Conservation (phyloP, 2,329 filamentous ascomycete genomes). For the Aspergillus ruber region DNA sequence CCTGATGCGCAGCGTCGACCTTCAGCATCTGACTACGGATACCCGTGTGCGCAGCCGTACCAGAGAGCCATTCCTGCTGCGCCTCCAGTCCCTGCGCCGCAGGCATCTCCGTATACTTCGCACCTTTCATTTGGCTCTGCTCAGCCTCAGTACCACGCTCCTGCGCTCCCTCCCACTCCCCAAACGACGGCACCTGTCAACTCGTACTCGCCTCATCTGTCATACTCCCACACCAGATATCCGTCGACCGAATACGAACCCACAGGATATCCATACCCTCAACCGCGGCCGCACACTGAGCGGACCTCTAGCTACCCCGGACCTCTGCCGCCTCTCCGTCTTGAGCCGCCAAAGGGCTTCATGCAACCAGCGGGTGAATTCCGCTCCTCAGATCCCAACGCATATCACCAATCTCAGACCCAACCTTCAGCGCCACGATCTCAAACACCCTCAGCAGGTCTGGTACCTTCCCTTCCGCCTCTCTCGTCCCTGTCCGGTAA, state of each 20-base stretch:
- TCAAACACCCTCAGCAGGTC: constrained; percentile 25
- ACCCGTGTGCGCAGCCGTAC: constrained; percentile 26
- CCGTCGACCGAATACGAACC: constrained; percentile 30
- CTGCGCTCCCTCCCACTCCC: constrained; percentile 37
- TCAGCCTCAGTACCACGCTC: constrained; percentile 37
- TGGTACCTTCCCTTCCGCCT: constrained; percentile 32
- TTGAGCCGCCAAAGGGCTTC: constrained; percentile 20
- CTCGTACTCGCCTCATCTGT: constrained; percentile 29
- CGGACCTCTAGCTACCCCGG: constrained; percentile 19
- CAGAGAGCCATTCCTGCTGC: constrained; percentile 32
- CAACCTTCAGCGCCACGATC: constrained; percentile 15
- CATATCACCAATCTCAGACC: constrained; percentile 34
- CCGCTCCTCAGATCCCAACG: constrained; percentile 32
- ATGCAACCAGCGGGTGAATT: constrained; percentile 27
- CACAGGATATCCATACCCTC: constrained; percentile 15
- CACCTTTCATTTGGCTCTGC: constrained; percentile 39
- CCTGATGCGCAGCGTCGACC: constrained; percentile 42
- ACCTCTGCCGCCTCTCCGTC: constrained; percentile 20
- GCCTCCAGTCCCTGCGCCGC: constrained; percentile 19
- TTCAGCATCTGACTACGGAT: constrained; percentile 43
- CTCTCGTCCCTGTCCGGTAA: constrained; percentile 22
- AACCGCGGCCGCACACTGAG: constrained; percentile 15
- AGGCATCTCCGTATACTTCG: constrained; percentile 25
- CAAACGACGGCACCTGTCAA: constrained; percentile 30
- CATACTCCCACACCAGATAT: constrained; percentile 28